Evolutionary conservation across 352 stramenopile species (phyloP), one percentile per base, ranked within the genome.

Genomic region (Bremia lactucae): DNA sequence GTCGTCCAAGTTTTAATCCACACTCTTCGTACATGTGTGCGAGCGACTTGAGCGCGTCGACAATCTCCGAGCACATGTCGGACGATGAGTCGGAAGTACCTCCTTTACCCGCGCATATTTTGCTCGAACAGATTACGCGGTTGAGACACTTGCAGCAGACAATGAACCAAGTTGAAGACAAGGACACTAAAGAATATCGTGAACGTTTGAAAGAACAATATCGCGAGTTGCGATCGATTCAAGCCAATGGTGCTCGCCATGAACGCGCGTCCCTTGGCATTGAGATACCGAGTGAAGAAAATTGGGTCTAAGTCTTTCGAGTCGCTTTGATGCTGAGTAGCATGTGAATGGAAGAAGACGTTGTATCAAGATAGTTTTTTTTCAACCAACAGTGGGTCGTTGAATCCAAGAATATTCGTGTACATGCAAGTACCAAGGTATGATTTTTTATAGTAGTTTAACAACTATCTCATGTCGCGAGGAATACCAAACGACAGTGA

Each of bases 201-300:
- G 44, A 55, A 25, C 69, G 63, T 10, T 74, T 81, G 23, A 81
- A 81, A 36, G 63, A 78, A 18, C 69, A 81, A 41, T 81, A 81
- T 41, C 59, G 62, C 9, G 34, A 74, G 36, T 42, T 81, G 16
- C 69, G 55, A 20, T 60, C 57, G 19, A 66, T 81, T 44, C 70
- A 81, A 52, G 51, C 68, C 26, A 58, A 52, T 29, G 45, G 33
- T 6, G 33, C 49, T 31, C 35, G 25, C 11, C 40, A 55, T 14
- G 47, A 51, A 10, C 49, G 42, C 6, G 37, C 35, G 16, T 52
- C 45, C 5, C 23, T 51, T 5, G 39, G 24, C 26, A 23, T 26
- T n/a, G 40, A 37, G n/a, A 42, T 38, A 15, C 19, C 46, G 14
- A 49, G 36, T 19, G 52, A 61, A 34, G 52, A 61, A 13, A 61